phyloP scores from a whole-genome alignment of 176 grass and related monocot genomes.

The Triticum monococcum region DNA sequence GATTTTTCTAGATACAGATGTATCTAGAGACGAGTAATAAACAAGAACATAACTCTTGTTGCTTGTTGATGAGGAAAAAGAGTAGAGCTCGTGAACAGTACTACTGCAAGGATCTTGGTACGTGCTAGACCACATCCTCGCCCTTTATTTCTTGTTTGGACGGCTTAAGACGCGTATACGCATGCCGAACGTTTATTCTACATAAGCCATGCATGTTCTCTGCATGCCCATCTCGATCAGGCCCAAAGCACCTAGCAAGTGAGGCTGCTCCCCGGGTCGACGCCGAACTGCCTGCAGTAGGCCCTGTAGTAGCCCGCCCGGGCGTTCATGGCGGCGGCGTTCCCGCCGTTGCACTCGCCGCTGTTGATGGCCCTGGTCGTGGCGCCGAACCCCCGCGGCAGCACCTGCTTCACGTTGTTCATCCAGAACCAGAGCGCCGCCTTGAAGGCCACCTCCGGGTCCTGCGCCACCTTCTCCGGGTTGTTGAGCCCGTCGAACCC shows the following conservation, averaged over 20 bases:
- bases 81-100: too few relatives aligned
- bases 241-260: background rate
- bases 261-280: slow-evolving; percentile 20
- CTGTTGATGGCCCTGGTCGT: slow-evolving; percentile 58
- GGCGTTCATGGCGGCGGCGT: background rate
- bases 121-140: background rate
- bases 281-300: slow-evolving; percentile 30
- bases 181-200: background rate
- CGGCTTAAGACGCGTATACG: background rate
- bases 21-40: too few relatives aligned
- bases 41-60: too few relatives aligned
- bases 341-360: background rate
- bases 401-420: slow-evolving; percentile 43
- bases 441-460: slow-evolving; percentile 63
- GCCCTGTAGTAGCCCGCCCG: slow-evolving; percentile 20
- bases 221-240: background rate
- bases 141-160: background rate
- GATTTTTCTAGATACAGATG: too few relatives aligned
- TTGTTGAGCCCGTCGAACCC: slow-evolving; percentile 70
- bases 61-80: too few relatives aligned
- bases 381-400: slow-evolving; percentile 59
- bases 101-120: too few relatives aligned
- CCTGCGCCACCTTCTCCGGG: slow-evolving; percentile 61
- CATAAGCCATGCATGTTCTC: background rate
- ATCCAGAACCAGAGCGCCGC: slow-evolving; percentile 83